Evolutionary conservation across 75 land plant species (phyloP), one percentile per base, ranked within the genome.

Genomic region (Pinus albicaulis): DNA sequence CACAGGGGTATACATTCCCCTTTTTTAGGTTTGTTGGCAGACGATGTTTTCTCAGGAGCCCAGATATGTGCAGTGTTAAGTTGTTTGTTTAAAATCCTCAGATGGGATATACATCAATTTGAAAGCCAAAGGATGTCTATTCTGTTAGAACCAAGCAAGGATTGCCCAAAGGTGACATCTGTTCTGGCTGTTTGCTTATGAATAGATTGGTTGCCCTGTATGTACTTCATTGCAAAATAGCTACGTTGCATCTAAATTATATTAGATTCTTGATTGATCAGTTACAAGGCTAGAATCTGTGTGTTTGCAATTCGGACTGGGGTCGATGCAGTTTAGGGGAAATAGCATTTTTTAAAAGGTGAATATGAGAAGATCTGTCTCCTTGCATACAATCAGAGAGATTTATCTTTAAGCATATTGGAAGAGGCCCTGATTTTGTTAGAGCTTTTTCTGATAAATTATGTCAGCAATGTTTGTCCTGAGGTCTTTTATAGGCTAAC

Each of bases 91-190:
- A 2, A 68, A 68, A 41, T 12, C 0, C 71, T 41, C 23, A 68
- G 71, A 36, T 64, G 24, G 12, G 41, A n/a, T 20, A 12, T 68
- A 41, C 24, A n/a, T 1, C 31, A 34, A 64, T 34, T 36, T 68
- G 71, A 6, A 38, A 41, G 23, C 48, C 44, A 36, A 68, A 68
- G 22, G 48, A 68, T 68, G 71, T 68, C 53, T 41, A 28, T 41
- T 41, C 24, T 2, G 13, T n/a, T 68, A 68, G 53, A 68, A 44
- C 52, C 71, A 7, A 12, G 13, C n/a, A 68, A 68, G 23, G 52
- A 68, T n/a, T 20, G 71, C 48, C 71, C 52, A 41, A 68, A 68
- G 71, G 71, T 68, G 71, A 68, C 71, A 2, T 0, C 68, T 64
- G 17, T 19, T 64, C 34, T 28, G 28, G 68, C 20, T 28, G 19